Evolutionary conservation across 169 alveolate species (phyloP), one percentile per base, ranked within the genome.

Genomic region (Babesia divergens): DNA sequence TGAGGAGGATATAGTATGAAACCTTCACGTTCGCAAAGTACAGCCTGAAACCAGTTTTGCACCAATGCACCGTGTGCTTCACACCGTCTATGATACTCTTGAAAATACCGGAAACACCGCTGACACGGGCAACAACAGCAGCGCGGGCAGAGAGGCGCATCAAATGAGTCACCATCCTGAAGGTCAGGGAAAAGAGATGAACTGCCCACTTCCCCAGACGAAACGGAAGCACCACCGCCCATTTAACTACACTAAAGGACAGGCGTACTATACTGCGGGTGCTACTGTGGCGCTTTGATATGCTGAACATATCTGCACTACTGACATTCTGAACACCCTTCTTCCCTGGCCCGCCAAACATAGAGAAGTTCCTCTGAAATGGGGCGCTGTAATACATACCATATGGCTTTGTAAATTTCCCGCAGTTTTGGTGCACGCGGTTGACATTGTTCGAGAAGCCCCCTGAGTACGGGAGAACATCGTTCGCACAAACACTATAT

Each of bases 41-140:
- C 40, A 87, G 65, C 20, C 80, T 42, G 20, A 83, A 66, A 9
- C 93, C 93, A n/a, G 93, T 87, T 84, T 87, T 87, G 31, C 89
- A 84, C 93, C 93, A 87, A 18, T 80, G 91, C 3, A 87, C 32
- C n/a, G 93, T 87, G 50, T 87, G 93, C 35, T 60, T 70, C 0
- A 80, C 49, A 47, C 88, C 88, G 34, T 66, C 83, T 35, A 68
- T 35, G 3, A 80, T 70, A 24, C 83, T 71, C 26, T 70, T 68
- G 7, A 70, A 53, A 14, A 80, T 60, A 3, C 88, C 83, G 3
- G 83, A 62, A 16, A 80, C 88, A 20, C 88, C 88, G 5, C 77
- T 53, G 0, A 60, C 74, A 1, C 75, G 44, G 14, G 66, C 74
- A 0, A 60, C 75, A 13, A 68, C 83, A 16, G 76, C 88, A 0